phyloP scores from a whole-genome alignment of 73 alveolate genomes.

The Loxodes magnus region DNA sequence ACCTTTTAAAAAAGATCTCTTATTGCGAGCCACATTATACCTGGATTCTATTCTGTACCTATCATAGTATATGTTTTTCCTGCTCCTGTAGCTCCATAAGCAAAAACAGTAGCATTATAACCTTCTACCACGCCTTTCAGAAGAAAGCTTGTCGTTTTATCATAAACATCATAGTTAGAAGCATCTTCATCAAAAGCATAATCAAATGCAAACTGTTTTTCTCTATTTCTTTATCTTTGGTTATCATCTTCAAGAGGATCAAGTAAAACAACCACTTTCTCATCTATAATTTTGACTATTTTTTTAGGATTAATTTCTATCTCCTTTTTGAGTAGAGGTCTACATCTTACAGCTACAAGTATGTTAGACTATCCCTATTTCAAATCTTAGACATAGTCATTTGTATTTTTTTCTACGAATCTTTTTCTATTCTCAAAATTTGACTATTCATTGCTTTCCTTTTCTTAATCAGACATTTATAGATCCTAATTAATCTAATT shows the following conservation, averaged over 20 bases:
- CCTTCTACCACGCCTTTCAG: conserved; percentile 94
- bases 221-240: conserved; percentile 84
- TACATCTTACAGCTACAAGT: conserved; percentile 3
- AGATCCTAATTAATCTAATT: too few relatives aligned
- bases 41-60: conserved; percentile 80
- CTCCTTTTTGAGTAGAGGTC: conserved; percentile 11
- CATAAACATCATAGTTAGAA: conserved; percentile 67
- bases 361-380: conserved; percentile 6
- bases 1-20: conserved; percentile 62
- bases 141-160: conserved; percentile 78
- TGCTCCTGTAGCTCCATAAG: conserved; percentile 98
- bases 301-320: conserved; percentile 5
- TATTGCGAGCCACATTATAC: conserved; percentile 74
- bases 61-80: conserved; percentile 99
- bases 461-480: too few relatives aligned
- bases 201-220: conserved; percentile 93
- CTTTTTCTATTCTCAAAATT: too few relatives aligned
- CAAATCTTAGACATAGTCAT: not conserved
- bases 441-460: too few relatives aligned
- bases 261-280: conserved; percentile 22
- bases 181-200: conserved; percentile 90
- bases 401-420: too few relatives aligned
- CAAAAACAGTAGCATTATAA: conserved; percentile 94
- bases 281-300: conserved; percentile 27
- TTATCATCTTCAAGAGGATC: conserved; percentile 30